Percentiles rank a stretch among this genome's conserved stretches.
Evolutionary conservation across 306 rosid genomes (phyloP).

Genomic region (Begonia peltatifolia): DNA sequence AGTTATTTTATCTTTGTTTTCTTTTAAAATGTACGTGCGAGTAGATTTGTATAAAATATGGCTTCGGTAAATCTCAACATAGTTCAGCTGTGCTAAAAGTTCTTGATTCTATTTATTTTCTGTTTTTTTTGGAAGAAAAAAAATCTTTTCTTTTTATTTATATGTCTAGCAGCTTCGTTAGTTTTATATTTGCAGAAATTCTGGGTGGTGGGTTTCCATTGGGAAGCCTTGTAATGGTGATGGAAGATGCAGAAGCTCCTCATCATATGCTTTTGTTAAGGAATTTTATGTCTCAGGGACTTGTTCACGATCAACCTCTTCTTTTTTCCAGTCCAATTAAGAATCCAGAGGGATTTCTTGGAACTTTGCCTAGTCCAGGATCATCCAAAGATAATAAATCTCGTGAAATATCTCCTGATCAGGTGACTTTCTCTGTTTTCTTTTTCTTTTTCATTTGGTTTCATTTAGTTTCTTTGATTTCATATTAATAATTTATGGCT

Average conservation of each 20-base stretch:
- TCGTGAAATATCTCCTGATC: conserved; percentile 20
- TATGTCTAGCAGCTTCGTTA: not conserved
- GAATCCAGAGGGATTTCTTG: conserved; percentile 73
- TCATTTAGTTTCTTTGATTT: not conserved
- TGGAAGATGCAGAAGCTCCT: conserved; percentile 96
- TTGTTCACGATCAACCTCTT: conserved; percentile 67
- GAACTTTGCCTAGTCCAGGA: conserved; percentile 69
- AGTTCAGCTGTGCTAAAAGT: no score
- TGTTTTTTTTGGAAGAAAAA: no score
- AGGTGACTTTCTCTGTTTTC: conserved; percentile 25
- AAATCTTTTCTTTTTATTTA: no score
- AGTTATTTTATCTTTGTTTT: no score
- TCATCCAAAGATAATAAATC: conserved; percentile 45
- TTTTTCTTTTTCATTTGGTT: conserved; percentile 2
- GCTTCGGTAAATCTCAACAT: no score
- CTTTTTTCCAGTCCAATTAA: conserved; percentile 70
- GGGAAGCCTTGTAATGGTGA: conserved; percentile 78
- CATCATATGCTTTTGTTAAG: conserved; percentile 95
- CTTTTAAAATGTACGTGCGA: no score
- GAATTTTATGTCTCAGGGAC: conserved; percentile 89
- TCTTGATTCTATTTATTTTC: no score
- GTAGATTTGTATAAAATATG: no score
- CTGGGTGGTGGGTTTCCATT: conserved; percentile 76
- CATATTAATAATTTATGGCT: conserved; percentile 2
- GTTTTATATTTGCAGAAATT: conserved; percentile 34